These are phyloP conservation scores for Termitomyces sp. DNA, from an alignment of 768 basidiomycete genomes.

Conservation along the genomic window DNA sequence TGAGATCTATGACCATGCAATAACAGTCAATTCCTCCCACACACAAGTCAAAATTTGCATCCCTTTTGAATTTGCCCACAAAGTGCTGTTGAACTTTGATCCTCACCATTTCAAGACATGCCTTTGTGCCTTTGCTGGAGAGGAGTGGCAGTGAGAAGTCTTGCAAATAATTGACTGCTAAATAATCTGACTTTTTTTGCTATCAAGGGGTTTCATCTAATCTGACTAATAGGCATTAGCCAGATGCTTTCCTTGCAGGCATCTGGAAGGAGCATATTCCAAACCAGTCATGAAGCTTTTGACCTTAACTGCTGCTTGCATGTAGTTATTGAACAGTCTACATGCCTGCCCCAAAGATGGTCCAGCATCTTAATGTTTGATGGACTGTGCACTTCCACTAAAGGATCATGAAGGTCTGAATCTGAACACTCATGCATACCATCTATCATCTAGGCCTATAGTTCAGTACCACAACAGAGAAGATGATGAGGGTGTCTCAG, in stretches of 20 bases:
- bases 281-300: constrained; percentile 1
- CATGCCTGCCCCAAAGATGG: constrained; percentile 16
- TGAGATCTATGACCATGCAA: constrained; percentile 1
- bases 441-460: not conserved
- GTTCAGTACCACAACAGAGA: not conserved
- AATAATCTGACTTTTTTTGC: not conserved
- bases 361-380: constrained; percentile 8
- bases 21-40: constrained; percentile 2
- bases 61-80: not conserved
- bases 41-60: constrained; percentile 8
- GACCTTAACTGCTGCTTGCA: too few species aligned
- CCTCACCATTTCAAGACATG: not conserved
- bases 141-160: constrained; percentile 9
- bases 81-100: not conserved
- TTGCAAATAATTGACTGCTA: not conserved
- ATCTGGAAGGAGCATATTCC: not conserved
- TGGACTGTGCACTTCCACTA: constrained; percentile 13
- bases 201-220: constrained; percentile 5
- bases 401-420: not conserved
- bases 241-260: constrained; percentile 4
- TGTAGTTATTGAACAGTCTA: constrained; percentile 11
- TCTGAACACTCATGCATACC: not conserved
- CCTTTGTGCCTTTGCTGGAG: constrained; percentile 1
- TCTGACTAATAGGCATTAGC: constrained; percentile 5
- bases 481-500: not conserved